Conservation (phyloP, 306 rosid genomes). For the Prunus padus region DNA sequence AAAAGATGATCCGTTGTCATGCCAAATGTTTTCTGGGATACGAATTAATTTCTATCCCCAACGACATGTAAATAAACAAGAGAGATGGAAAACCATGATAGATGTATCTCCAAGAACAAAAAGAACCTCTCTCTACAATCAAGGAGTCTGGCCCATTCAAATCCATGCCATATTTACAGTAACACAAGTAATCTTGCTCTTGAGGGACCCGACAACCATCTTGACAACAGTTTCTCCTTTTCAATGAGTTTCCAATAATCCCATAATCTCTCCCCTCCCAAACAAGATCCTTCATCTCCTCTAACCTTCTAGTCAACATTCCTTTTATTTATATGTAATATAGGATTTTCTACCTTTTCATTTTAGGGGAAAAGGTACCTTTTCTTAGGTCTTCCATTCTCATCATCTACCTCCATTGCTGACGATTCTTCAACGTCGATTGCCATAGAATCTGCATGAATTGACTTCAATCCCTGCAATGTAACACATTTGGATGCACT, state of each 20-base stretch:
- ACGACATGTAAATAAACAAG: too few species aligned
- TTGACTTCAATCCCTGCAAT: constrained; percentile 59
- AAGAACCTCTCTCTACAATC: too few species aligned
- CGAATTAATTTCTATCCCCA: too few species aligned
- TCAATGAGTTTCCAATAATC: not conserved
- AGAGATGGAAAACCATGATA: not conserved
- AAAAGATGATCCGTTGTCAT: too few species aligned
- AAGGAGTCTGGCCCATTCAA: too few species aligned
- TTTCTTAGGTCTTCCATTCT: constrained; percentile 55
- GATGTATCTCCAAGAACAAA: not conserved
- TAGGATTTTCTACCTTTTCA: not conserved
- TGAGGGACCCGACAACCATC: too few species aligned
- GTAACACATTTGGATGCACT: constrained; percentile 58
- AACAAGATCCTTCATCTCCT: not conserved
- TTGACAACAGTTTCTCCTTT: too few species aligned
- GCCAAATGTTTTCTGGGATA: too few species aligned
- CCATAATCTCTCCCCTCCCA: not conserved
- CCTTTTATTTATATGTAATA: not conserved
- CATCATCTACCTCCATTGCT: constrained; percentile 79
- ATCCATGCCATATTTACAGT: too few species aligned
- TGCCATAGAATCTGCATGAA: constrained; percentile 56
- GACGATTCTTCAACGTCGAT: constrained; percentile 77
- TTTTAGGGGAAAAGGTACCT: constrained; percentile 46
- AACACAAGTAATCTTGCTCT: too few species aligned
- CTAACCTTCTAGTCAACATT: not conserved